A percentile compares a stretch with the other conserved stretches of the same genome.
These are phyloP conservation scores for Rhizophlyctis rosea DNA, from an alignment of 192 early-diverging fungal species.

Conservation along the genomic window DNA sequence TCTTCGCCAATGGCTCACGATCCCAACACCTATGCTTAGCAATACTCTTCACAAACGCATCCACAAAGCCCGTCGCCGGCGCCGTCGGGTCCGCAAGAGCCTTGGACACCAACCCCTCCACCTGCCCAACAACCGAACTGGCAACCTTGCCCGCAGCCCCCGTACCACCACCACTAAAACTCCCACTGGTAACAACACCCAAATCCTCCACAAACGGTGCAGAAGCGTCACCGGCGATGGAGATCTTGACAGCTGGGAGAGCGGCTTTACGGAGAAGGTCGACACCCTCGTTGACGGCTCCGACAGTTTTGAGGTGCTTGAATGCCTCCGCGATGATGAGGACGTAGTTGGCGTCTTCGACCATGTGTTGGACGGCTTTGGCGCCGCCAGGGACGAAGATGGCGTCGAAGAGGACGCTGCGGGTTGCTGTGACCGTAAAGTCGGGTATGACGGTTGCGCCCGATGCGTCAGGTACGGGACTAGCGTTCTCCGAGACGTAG, in stretches of 20 bases:
- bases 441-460: slow-evolving; percentile 7
- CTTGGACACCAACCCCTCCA: not conserved
- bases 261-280: slow-evolving; percentile 3
- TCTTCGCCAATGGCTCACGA: slow-evolving; percentile 16
- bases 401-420: slow-evolving; percentile 22
- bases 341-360: slow-evolving; percentile 10
- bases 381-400: slow-evolving; percentile 20
- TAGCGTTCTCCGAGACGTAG: slow-evolving; percentile 10
- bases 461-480: slow-evolving; percentile 20
- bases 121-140: slow-evolving; percentile 7
- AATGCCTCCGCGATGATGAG: slow-evolving; percentile 16
- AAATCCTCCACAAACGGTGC: not conserved
- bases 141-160: slow-evolving; percentile 5
- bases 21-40: slow-evolving; percentile 24
- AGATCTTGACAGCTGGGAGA: not conserved
- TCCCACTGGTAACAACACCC: slow-evolving; percentile 16
- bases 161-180: not conserved
- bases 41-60: slow-evolving; percentile 1
- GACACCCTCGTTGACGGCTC: slow-evolving; percentile 23
- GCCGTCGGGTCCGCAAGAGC: not conserved
- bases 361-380: slow-evolving; percentile 10
- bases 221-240: not conserved
- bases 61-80: not conserved
- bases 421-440: slow-evolving; percentile 20
- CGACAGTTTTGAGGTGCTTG: slow-evolving; percentile 27